phyloP scores from a whole-genome alignment of 768 basidiomycete genomes.

The Strobilomyces echinocephalus region DNA sequence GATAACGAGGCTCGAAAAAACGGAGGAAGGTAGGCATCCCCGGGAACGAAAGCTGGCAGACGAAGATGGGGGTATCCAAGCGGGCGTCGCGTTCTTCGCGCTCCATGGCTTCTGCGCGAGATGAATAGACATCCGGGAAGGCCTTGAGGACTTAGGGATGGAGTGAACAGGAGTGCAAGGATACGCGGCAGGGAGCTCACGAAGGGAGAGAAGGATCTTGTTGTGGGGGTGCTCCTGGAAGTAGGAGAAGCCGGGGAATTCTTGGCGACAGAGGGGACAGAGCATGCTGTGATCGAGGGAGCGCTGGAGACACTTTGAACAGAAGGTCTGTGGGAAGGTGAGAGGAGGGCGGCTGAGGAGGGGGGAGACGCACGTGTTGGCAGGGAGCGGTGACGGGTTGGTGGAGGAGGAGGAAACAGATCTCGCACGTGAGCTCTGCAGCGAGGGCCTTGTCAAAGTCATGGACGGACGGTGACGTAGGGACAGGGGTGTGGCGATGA shows the following conservation, averaged over 20 bases:
- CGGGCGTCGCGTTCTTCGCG: slow-evolving; percentile 74
- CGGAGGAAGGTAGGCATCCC: slow-evolving; percentile 86
- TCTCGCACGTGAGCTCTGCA: slow-evolving; percentile 80
- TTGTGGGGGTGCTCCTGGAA: slow-evolving; percentile 81
- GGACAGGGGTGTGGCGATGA: slow-evolving; percentile 25
- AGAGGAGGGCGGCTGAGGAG: slow-evolving; percentile 4
- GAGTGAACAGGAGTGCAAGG: slow-evolving; percentile 2
- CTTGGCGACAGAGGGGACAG: slow-evolving; percentile 85
- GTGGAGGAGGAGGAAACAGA: slow-evolving; percentile 80
- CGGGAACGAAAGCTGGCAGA: slow-evolving; percentile 87
- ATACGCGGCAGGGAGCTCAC: slow-evolving; percentile 37
- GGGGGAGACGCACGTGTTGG: slow-evolving; percentile 68
- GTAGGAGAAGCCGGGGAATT: slow-evolving; percentile 68
- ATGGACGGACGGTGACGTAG: slow-evolving; percentile 29
- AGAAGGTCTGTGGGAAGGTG: slow-evolving; percentile 67
- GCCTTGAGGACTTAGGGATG: slow-evolving; percentile 53
- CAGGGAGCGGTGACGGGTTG: slow-evolving; percentile 91
- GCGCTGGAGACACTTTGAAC: slow-evolving; percentile 81
- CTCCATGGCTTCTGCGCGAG: slow-evolving; percentile 58
- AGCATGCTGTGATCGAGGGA: slow-evolving; percentile 78
- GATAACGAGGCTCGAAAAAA: slow-evolving; percentile 92
- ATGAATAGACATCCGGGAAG: slow-evolving; percentile 63
- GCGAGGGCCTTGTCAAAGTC: slow-evolving; percentile 57
- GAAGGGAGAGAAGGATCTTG: slow-evolving; percentile 61
- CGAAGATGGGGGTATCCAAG: slow-evolving; percentile 87